Evolutionary conservation across 306 rosid species (phyloP).

Genomic region (Senna tora): DNA sequence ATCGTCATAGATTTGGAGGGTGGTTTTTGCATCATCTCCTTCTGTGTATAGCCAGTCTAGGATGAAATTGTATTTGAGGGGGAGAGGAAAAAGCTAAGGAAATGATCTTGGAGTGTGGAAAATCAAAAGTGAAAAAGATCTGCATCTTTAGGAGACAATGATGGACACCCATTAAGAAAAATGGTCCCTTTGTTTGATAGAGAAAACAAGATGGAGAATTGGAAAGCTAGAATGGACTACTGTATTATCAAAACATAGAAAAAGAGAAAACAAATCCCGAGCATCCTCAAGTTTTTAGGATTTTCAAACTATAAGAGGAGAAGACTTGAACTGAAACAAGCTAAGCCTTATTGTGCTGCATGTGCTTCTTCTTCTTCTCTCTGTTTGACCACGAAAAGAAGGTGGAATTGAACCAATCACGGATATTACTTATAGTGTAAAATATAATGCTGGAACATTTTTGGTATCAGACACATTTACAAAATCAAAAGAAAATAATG

Average conservation of each 20-base stretch:
- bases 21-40: too few species aligned
- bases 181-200: constrained; percentile 39
- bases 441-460: constrained; percentile 36
- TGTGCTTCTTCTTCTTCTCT: constrained; percentile 32
- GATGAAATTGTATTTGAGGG: too few species aligned
- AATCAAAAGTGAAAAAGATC: constrained; percentile 55
- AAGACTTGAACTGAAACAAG: constrained; percentile 29
- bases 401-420: constrained; percentile 42
- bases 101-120: constrained; percentile 40
- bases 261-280: constrained; percentile 36
- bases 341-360: constrained; percentile 51
- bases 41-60: too few species aligned
- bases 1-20: too few species aligned
- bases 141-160: constrained; percentile 54
- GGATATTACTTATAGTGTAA: constrained; percentile 37
- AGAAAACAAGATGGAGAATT: constrained; percentile 29
- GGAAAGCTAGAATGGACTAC: constrained; percentile 28
- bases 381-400: constrained; percentile 37
- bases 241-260: not conserved
- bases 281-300: constrained; percentile 34
- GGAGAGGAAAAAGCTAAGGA: too few species aligned
- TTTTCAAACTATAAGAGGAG: constrained; percentile 27
- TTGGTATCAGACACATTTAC: constrained; percentile 61
- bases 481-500: constrained; percentile 35
- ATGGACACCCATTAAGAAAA: constrained; percentile 60